Base-by-base conservation (phyloP, 2,329 filamentous ascomycete genomes). In the Alternaria postmessia region DNA sequence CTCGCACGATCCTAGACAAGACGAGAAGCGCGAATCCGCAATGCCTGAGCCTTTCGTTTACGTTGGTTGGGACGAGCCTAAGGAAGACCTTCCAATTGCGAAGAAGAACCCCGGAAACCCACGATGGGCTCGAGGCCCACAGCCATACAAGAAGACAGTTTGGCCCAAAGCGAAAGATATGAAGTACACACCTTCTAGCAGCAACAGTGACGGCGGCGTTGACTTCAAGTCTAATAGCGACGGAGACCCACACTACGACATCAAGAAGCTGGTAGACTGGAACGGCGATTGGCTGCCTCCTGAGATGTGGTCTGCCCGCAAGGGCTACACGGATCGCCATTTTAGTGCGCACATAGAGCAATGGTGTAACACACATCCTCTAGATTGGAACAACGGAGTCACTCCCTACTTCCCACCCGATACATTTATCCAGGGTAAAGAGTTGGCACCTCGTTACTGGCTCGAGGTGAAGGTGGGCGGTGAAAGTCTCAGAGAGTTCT, bases 231-330 rank as follows among this genome's bases (percentile, higher is more conserved):
- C 74, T 3, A 61, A 75, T 42, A 75, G 74, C 56, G 63, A 73
- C 9, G 74, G 73, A 7, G 75, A 78, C 41, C 72, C 71, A 0
- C 43, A 74, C 12, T 76, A 78, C 46, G 75, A 79, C 28, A 64
- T 77, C 48, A 73, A 73, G 56, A 74, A 78, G 57, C 67, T 82
- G 2, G 59, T 73, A 5, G 82, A 82, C 57, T 85, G 80, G 80
- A 75, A 81, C 51, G 82, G 82, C 12, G 73, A 80, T 7, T 80
- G 79, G 73, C 71, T 80, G 26, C 82, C 83, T 3, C 75, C 83
- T 22, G 82, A 82, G 18, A 78, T 83, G 24, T 85, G 84, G 84
- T 75, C 80, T 26, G 68, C 63, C 9, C 77, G 81, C n/a, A 71
- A 68, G 34, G 54, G 63, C 9, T 77, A 68, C 43, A 57, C 54